Base-by-base conservation (phyloP, 768 basidiomycete species). In the Piloderma croceum region DNA sequence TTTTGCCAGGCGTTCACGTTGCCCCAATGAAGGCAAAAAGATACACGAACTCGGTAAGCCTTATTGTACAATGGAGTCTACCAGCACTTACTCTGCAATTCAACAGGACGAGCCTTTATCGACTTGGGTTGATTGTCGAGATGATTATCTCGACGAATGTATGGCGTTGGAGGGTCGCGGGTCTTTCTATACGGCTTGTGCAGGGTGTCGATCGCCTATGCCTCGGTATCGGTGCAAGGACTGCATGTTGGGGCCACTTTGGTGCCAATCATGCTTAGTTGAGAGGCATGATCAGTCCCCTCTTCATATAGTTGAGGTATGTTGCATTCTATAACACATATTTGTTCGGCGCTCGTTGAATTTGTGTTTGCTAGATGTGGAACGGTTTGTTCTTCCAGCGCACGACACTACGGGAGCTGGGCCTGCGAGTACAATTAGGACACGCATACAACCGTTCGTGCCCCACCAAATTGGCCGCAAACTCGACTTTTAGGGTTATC, bases 291-390 rank as follows among this genome's bases (percentile, higher is more conserved):
- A 21, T 1, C 24, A 42, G 7, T 31, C 48, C 12, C 51, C 45
- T 5, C 20, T 56, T 7, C 54, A 56, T 36, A n/a, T 42, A 3
- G 19, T 53, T 7, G 24, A 56, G 50, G 54, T 56, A 34, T 19
- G 38, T 34, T 7, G 19, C 18, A 11, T 31, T 40, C 15, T 20
- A 11, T n/a, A n/a, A n/a, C n/a, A n/a, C n/a, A n/a, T n/a, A n/a
- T n/a, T n/a, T n/a, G n/a, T n/a, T n/a, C n/a, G n/a, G n/a, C n/a
- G n/a, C n/a, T n/a, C n/a, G n/a, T n/a, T n/a, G n/a, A n/a, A n/a
- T n/a, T n/a, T n/a, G n/a, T n/a, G n/a, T 6, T 31, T 21, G 32
- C 27, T 29, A 58, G 54, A 31, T 36, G 25, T 58, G 57, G 54
- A 38, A 38, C 2, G 47, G 39, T 11, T 32, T 17, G 2, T 50